These are phyloP conservation scores for Nissolia schottii DNA, from an alignment of 306 rosid species.

Conservation along the genomic window DNA sequence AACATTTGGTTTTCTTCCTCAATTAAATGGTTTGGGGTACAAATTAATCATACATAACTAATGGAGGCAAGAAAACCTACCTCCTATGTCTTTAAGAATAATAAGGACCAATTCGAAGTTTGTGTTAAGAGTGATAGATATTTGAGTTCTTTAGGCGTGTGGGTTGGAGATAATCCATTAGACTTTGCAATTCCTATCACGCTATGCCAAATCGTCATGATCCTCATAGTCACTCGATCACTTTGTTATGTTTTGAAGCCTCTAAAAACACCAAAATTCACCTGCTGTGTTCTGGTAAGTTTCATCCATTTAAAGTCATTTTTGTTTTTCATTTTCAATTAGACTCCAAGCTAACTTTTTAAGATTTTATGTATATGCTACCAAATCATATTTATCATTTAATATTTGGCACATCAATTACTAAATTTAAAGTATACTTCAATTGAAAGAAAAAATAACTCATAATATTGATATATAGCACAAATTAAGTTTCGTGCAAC, in stretches of 20 bases:
- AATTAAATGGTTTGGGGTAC: no score
- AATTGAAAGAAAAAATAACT: no score
- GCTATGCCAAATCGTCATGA: conserved; percentile 22
- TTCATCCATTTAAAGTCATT: neutral
- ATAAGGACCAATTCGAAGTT: neutral
- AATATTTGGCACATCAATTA: no score
- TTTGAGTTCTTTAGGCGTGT: conserved; percentile 33
- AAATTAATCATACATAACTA: no score
- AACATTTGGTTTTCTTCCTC: neutral
- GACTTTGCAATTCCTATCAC: conserved; percentile 24
- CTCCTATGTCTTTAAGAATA: neutral
- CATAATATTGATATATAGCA: no score
- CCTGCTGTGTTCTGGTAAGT: conserved; percentile 40
- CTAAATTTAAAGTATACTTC: no score
- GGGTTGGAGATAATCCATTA: conserved; percentile 43
- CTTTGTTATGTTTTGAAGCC: conserved; percentile 38
- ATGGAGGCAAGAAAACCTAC: neutral
- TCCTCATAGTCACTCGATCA: neutral
- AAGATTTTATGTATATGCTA: no score
- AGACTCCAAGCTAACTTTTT: neutral
- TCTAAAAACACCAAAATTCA: conserved; percentile 42
- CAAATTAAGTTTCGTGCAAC: no score
- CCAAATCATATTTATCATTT: no score
- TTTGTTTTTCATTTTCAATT: neutral
- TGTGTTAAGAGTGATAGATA: conserved; percentile 8